Evolutionary conservation across 192 early-diverging fungal species (phyloP).

Genomic region (Coemansia sp.): DNA sequence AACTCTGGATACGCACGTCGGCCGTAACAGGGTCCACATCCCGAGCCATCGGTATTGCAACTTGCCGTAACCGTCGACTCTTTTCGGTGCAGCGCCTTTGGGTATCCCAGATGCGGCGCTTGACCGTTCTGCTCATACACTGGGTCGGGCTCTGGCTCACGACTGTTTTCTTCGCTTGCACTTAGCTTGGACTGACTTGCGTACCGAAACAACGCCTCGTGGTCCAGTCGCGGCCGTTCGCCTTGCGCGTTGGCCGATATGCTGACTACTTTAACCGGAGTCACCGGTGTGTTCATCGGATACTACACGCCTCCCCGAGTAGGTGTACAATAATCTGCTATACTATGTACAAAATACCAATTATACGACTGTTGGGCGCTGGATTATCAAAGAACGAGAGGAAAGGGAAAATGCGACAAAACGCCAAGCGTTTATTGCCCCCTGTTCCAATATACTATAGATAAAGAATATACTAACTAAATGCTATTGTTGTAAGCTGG

Average conservation of each 20-base stretch:
- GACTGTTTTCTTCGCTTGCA: neutral
- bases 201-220: neutral
- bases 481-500: neutral
- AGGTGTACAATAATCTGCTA: neutral
- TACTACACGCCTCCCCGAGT: neutral
- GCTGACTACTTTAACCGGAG: constrained; percentile 10
- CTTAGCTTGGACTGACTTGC: neutral
- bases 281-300: constrained; percentile 25
- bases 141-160: neutral
- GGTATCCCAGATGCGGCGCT: neutral
- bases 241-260: neutral
- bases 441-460: neutral
- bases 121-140: neutral
- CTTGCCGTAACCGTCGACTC: neutral
- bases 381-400: neutral
- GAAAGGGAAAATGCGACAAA: neutral
- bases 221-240: neutral
- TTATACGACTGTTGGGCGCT: neutral
- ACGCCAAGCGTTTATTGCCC: neutral
- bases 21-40: constrained; percentile 25
- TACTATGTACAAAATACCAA: neutral
- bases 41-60: neutral
- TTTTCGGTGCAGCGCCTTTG: neutral
- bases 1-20: constrained; percentile 46
- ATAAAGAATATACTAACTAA: neutral